Percentiles rank a stretch among this genome's conserved stretches.
Conservation (phyloP, 257 asterid genomes). For the Solanum lycopersicoides region DNA sequence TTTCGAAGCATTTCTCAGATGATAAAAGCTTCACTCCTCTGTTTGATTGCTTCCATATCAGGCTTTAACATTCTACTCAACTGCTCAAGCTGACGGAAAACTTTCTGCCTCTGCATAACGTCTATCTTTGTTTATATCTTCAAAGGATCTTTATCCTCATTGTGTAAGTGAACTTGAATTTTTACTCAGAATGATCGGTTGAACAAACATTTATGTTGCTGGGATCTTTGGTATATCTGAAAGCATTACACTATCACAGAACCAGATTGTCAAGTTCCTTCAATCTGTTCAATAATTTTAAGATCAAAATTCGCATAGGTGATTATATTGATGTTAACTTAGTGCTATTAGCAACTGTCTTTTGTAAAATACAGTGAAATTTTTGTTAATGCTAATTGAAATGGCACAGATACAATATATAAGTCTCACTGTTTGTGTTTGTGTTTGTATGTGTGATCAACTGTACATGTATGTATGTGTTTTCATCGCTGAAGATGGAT, state of each 20-base stretch:
- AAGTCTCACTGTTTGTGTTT: background rate
- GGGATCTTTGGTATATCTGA: background rate
- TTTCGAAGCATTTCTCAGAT: background rate
- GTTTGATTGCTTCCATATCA: background rate
- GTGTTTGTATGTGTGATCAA: background rate
- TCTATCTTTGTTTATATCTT: background rate
- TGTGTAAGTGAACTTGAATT: background rate
- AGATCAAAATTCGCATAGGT: background rate
- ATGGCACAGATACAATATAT: background rate
- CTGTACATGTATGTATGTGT: background rate
- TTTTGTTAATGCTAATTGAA: background rate
- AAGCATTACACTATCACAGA: background rate
- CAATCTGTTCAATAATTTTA: background rate
- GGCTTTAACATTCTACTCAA: background rate
- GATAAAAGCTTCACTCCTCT: background rate
- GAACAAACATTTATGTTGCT: background rate
- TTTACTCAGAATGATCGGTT: background rate
- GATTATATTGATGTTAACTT: background rate
- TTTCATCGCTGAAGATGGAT: background rate
- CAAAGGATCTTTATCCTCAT: background rate
- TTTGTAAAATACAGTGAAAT: background rate
- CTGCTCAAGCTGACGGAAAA: no score
- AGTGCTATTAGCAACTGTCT: background rate
- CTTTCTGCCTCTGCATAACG: background rate
- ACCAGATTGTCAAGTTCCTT: background rate